Conservation (phyloP, 148 eudicot genomes). For the Salicornia ramosissima region DNA sequence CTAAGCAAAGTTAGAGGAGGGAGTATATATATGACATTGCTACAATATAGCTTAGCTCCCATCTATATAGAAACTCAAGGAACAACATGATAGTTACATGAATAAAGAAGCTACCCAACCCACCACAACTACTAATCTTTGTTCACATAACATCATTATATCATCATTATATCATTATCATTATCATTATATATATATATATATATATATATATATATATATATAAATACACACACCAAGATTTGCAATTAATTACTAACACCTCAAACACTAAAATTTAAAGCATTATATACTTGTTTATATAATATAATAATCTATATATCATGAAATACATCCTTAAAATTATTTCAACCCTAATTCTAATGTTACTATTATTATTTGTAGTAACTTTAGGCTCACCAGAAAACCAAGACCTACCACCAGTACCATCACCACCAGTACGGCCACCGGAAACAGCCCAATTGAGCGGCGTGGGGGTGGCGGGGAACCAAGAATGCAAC, state of each 20-base stretch:
- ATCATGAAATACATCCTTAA: too few species aligned
- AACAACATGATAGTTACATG: constrained; percentile 8
- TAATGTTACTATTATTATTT: background rate
- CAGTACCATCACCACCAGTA: background rate
- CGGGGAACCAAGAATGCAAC: background rate
- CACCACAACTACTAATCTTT: background rate
- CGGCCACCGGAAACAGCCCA: background rate
- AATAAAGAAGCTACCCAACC: constrained; percentile 11
- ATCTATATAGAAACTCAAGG: constrained; percentile 1
- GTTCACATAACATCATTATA: too few species aligned
- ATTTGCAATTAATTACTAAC: background rate
- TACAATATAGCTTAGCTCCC: background rate
- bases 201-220: background rate
- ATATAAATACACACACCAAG: background rate
- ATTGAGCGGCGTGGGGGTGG: background rate
- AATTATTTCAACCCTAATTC: background rate
- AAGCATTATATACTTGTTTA: background rate
- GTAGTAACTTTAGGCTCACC: background rate
- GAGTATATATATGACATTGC: background rate
- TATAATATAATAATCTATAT: too few species aligned
- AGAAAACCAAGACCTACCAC: background rate
- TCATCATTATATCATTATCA: too few species aligned
- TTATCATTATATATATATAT: background rate
- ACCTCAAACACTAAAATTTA: background rate
- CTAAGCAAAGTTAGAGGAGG: too few species aligned